Percentiles rank a stretch among this genome's conserved stretches.
phyloP scores from a whole-genome alignment of 176 grass and related monocot genomes.

The Otatea glauca region DNA sequence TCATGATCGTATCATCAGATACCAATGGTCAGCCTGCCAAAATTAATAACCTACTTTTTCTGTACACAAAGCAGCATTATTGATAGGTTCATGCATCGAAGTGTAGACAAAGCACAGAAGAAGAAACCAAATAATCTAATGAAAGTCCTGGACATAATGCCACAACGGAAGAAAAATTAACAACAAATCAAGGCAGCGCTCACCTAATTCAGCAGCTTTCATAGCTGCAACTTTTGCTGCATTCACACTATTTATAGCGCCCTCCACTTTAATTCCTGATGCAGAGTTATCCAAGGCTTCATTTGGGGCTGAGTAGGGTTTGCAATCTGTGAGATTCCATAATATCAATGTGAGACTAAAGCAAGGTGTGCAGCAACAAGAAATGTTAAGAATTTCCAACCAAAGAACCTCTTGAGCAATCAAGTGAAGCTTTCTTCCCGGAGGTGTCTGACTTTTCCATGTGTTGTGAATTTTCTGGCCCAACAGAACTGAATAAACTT shows the following conservation, averaged over 20 bases:
- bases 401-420: conserved; percentile 37
- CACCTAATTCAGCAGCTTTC: conserved; percentile 93
- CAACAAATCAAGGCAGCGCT: not conserved
- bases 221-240: conserved; percentile 88
- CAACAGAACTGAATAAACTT: conserved; percentile 59
- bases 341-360: no score
- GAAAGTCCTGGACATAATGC: not conserved
- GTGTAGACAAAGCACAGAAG: conserved; percentile 26
- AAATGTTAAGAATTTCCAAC: conserved; percentile 13
- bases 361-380: no score
- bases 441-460: conserved; percentile 40
- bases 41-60: conserved; percentile 14
- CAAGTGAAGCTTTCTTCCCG: conserved; percentile 22
- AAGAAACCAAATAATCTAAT: conserved; percentile 32
- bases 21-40: no score
- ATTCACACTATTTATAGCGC: conserved; percentile 60
- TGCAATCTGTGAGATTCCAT: no score
- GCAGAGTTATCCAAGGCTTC: no score
- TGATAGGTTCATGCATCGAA: conserved; percentile 21
- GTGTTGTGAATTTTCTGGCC: conserved; percentile 37
- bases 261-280: no score
- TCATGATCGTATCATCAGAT: no score
- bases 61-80: conserved; percentile 24
- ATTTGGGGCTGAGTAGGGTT: no score
- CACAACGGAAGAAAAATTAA: conserved; percentile 30